Conservation (phyloP, 2,329 filamentous ascomycete genomes). For the Xylaria arbuscula region DNA sequence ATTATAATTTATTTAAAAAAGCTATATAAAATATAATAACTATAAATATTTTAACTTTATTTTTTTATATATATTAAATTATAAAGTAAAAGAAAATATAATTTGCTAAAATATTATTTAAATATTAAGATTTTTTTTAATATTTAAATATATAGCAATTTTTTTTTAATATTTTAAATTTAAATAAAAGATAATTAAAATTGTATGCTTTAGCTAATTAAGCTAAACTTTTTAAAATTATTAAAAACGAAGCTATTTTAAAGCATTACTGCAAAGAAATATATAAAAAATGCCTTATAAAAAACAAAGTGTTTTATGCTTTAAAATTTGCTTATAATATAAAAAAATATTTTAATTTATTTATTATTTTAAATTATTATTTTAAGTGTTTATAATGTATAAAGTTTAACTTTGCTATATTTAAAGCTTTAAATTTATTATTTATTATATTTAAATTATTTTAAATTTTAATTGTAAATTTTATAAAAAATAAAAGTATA, state of each 20-base stretch:
- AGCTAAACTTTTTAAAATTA: neutral
- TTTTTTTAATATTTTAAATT: neutral
- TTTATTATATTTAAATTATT: neutral
- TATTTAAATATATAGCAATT: neutral
- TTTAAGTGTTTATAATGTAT: neutral
- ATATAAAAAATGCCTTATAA: neutral
- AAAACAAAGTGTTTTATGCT: neutral
- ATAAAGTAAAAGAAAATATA: neutral
- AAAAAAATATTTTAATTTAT: neutral
- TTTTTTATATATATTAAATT: neutral
- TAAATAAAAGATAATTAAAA: neutral
- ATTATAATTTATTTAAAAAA: neutral
- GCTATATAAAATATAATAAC: neutral
- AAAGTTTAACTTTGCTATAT: neutral
- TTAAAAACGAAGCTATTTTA: neutral
- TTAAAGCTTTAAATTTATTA: neutral
- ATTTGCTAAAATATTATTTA: neutral
- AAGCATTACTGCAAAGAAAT: neutral
- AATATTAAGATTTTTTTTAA: neutral
- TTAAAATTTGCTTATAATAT: neutral
- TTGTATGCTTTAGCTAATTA: neutral
- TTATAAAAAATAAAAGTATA: slow-evolving; percentile 3
- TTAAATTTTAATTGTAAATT: neutral
- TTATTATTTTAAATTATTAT: slow-evolving; percentile 2
- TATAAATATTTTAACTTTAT: neutral